Percentiles rank a stretch among this genome's conserved stretches.
Conservation (phyloP, 345 rosid species). For the Salix brachista region DNA sequence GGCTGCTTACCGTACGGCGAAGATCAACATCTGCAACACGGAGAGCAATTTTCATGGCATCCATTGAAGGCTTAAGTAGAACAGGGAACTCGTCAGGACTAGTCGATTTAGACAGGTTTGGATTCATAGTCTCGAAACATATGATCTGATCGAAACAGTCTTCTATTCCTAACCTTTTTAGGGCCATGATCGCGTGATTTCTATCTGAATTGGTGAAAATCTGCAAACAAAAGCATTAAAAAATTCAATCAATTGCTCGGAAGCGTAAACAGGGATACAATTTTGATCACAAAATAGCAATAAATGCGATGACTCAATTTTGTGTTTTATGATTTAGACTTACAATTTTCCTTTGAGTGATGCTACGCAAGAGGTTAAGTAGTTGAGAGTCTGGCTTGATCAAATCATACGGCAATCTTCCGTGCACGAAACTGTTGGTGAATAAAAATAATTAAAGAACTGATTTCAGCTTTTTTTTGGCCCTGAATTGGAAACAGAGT, state of each 20-base stretch:
- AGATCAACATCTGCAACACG: constrained; percentile 59
- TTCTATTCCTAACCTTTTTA: constrained; percentile 55
- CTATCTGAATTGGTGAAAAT: constrained; percentile 93
- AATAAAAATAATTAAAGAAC: not conserved
- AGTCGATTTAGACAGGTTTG: constrained; percentile 48
- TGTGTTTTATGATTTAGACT: constrained; percentile 7
- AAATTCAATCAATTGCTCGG: not conserved
- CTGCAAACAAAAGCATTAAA: constrained; percentile 23
- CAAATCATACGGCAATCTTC: constrained; percentile 80
- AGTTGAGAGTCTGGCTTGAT: constrained; percentile 64
- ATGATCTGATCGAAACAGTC: constrained; percentile 81
- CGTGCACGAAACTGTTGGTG: constrained; percentile 75
- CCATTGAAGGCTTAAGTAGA: constrained; percentile 68
- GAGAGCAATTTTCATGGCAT: constrained; percentile 73
- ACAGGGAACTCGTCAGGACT: constrained; percentile 75
- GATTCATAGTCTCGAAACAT: constrained; percentile 92
- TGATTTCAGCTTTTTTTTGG: not conserved
- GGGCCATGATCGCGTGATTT: constrained; percentile 55
- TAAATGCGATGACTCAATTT: not conserved
- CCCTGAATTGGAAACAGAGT: not conserved
- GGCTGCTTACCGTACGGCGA: constrained; percentile 46
- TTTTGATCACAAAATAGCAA: not conserved
- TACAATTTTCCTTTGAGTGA: constrained; percentile 68
- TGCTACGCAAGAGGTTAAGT: constrained; percentile 56
- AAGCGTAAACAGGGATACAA: not conserved